Conservation (phyloP, 441 rosid species). For the Pelargonium myrrhifolium region DNA sequence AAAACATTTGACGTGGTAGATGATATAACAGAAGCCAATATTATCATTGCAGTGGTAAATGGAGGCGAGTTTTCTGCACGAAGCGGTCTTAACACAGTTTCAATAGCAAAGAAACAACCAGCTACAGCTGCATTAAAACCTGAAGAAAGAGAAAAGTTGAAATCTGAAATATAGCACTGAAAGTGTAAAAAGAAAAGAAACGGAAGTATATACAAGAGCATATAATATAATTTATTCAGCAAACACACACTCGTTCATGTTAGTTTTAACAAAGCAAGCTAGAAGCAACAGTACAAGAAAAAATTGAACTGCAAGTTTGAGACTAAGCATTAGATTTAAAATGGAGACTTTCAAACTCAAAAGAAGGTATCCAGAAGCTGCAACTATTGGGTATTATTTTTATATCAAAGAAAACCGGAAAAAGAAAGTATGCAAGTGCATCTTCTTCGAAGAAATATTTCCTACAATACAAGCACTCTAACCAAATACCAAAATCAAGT, state of each 20-base stretch:
- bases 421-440: background rate
- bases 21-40: conserved; percentile 88
- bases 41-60: conserved; percentile 94
- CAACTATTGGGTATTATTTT: background rate
- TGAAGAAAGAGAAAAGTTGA: conserved; percentile 24
- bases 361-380: background rate
- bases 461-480: background rate
- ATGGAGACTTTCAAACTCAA: background rate
- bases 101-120: conserved; percentile 93
- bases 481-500: background rate
- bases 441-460: background rate
- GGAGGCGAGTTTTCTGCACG: conserved; percentile 97
- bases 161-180: background rate
- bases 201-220: background rate
- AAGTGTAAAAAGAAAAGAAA: conserved; percentile 6
- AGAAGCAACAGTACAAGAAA: background rate
- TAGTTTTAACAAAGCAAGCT: background rate
- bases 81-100: conserved; percentile 85
- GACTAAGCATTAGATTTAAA: background rate
- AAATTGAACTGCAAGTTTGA: background rate
- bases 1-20: conserved; percentile 87
- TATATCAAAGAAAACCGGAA: background rate
- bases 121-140: conserved; percentile 98
- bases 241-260: background rate
- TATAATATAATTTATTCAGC: background rate